Conservation (phyloP, 345 rosid species). For the Arabidopsis thaliana region DNA sequence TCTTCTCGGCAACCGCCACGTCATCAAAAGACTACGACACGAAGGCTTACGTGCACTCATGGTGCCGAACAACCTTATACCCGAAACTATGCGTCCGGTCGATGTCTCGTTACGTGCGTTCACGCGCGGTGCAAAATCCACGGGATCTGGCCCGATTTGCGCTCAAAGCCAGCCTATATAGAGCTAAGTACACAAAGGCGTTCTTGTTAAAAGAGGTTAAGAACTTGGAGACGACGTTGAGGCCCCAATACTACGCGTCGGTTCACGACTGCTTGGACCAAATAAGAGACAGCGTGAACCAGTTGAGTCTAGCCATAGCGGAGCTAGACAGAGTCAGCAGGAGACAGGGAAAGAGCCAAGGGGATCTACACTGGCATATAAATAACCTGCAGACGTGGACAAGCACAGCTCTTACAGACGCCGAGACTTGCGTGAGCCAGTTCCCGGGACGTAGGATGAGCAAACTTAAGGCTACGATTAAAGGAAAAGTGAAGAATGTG, state of each 20-base stretch:
- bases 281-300: conserved; percentile 58
- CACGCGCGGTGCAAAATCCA: conserved; percentile 50
- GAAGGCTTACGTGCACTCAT: conserved; percentile 50
- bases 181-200: conserved; percentile 54
- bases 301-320: conserved; percentile 60
- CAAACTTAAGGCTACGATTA: conserved; percentile 73
- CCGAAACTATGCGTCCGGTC: conserved; percentile 59
- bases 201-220: conserved; percentile 58
- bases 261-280: conserved; percentile 72
- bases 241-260: conserved; percentile 51
- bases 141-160: conserved; percentile 69
- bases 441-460: conserved; percentile 65
- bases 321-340: conserved; percentile 58
- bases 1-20: conserved; percentile 27
- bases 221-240: conserved; percentile 46
- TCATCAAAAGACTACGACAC: conserved; percentile 34
- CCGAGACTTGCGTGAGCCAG: conserved; percentile 58
- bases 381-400: conserved; percentile 77
- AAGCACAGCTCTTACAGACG: conserved; percentile 75
- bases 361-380: conserved; percentile 55
- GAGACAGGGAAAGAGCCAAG: conserved; percentile 23
- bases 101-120: conserved; percentile 54
- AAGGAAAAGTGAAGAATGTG: conserved; percentile 74
- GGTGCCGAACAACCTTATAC: conserved; percentile 66
- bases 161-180: conserved; percentile 64